Evolutionary conservation across 805 yeast genomes (phyloP), one percentile per base, ranked within the genome.

Genomic region (Yamadazyma phyllophila): DNA sequence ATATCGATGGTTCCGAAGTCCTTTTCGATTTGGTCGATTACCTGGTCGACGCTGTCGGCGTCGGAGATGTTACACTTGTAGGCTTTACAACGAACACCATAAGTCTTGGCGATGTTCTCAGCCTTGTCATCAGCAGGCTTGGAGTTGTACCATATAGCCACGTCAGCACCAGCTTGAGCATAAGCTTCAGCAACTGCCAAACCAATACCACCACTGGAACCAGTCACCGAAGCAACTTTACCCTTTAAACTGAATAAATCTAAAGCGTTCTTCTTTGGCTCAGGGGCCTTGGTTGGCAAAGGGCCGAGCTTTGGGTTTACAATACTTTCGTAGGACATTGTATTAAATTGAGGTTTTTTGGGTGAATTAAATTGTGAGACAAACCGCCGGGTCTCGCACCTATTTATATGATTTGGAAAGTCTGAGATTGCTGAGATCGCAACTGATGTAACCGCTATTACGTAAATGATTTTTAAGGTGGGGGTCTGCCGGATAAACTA

Each of bases 151-250:
- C 76, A 71, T 44, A 71, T 66, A 24, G 74, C 74, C 15, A 89
- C 79, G 51, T 85, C 85, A 8, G 95, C 96, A 42, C 96, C 96
- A 3, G 92, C 92, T 67, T 87, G 92, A 41, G 90, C 85, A 57
- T 73, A 87, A 2, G 89, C 91, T 62, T 81, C 86, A 36, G 95
- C 95, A 30, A 86, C 85, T 4, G 87, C 88, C 55, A 65, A 78
- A 12, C 96, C 96, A 53, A 88, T 88, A 29, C 96, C 96, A 38
- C 85, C 74, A 13, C 91, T 82, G 10, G 88, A 86, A 38, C 96
- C 96, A n/a, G 95, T 85, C 47, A 88, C 78, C 3, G 87, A 80
- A 24, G 95, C 94, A 11, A 83, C 84, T 65, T 86, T 88, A 24
- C 94, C 95, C 66, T 83, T 83, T 49, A 88, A 74, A 3, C 88